These are phyloP conservation scores for Endocarpon pusillum DNA, from an alignment of 495 filamentous ascomycete genomes.

Conservation along the genomic window DNA sequence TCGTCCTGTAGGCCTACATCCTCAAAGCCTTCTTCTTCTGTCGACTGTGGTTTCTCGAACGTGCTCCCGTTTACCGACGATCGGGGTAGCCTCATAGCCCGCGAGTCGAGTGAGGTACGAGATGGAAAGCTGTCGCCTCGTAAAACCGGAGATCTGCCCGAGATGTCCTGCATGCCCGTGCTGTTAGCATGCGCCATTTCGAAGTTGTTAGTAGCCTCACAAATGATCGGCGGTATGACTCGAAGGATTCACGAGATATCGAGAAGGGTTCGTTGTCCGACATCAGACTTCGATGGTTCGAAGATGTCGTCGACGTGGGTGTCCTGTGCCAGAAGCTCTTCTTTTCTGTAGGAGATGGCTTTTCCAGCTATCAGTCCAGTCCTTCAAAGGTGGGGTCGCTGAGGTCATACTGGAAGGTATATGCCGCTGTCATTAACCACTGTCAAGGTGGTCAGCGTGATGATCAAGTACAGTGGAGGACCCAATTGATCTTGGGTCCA, in stretches of 20 bases:
- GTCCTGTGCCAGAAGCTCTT: constrained; percentile 69
- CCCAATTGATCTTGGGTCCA: not conserved
- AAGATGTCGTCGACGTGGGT: constrained; percentile 46
- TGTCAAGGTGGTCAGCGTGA: constrained; percentile 20
- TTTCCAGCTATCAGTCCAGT: constrained; percentile 10
- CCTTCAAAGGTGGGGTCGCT: not conserved
- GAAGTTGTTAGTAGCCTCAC: constrained; percentile 33
- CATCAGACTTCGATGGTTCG: constrained; percentile 51
- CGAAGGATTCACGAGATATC: constrained; percentile 94
- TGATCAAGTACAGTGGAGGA: not conserved
- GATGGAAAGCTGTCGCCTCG: constrained; percentile 37
- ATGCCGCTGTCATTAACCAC: constrained; percentile 95
- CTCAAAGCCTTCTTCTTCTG: constrained; percentile 68
- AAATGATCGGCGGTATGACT: constrained; percentile 93
- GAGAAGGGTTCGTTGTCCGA: constrained; percentile 84
- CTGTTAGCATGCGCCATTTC: constrained; percentile 2
- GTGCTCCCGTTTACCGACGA: constrained; percentile 29
- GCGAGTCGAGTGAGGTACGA: constrained; percentile 68
- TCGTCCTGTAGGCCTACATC: constrained; percentile 81
- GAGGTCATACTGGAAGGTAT: constrained; percentile 65
- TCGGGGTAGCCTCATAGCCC: constrained; percentile 37
- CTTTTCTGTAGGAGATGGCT: constrained; percentile 86
- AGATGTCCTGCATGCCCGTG: constrained; percentile 57
- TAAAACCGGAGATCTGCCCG: constrained; percentile 63
- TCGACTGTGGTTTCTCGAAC: constrained; percentile 36